Conservation (phyloP, 208 protist species). For the Trypanosoma lewisi region DNA sequence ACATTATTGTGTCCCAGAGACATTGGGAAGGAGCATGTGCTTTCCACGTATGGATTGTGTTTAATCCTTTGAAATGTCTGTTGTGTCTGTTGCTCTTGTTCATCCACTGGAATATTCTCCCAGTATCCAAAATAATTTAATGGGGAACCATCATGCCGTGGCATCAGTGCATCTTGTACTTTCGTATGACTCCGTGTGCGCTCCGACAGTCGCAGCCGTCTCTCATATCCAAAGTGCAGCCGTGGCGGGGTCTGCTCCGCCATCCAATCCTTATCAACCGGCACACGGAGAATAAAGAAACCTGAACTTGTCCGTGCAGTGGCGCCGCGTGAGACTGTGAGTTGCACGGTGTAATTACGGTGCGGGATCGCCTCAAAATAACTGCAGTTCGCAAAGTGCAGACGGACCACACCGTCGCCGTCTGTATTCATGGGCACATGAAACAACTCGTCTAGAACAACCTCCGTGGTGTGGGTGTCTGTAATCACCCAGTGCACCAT, state of each 20-base stretch:
- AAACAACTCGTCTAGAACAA: slow-evolving; percentile 34
- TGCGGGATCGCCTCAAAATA: slow-evolving; percentile 54
- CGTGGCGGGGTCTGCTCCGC: slow-evolving; percentile 26
- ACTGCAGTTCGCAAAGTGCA: slow-evolving; percentile 39
- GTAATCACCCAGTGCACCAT: slow-evolving; percentile 50
- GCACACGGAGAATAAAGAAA: slow-evolving; percentile 58
- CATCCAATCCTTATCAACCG: slow-evolving; percentile 43
- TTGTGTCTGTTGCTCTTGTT: slow-evolving; percentile 62
- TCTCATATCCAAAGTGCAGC: slow-evolving; percentile 73
- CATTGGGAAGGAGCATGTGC: slow-evolving; percentile 32
- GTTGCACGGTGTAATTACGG: slow-evolving; percentile 45
- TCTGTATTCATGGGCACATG: slow-evolving; percentile 19
- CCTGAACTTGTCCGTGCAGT: slow-evolving; percentile 20
- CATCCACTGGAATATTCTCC: slow-evolving; percentile 47
- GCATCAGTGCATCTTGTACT: slow-evolving; percentile 41
- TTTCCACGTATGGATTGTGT: slow-evolving; percentile 44
- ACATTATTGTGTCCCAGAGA: slow-evolving; percentile 67
- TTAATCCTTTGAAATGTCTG: slow-evolving; percentile 27
- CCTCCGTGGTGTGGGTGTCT: background rate
- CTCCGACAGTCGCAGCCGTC: slow-evolving; percentile 34
- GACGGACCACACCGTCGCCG: slow-evolving; percentile 14
- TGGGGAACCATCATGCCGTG: background rate
- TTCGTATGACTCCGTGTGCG: slow-evolving; percentile 35
- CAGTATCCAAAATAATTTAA: slow-evolving; percentile 60
- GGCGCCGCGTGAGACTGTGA: slow-evolving; percentile 27